Conservation (phyloP, 2,329 filamentous ascomycete genomes). For the Diaporthe helianthi region DNA sequence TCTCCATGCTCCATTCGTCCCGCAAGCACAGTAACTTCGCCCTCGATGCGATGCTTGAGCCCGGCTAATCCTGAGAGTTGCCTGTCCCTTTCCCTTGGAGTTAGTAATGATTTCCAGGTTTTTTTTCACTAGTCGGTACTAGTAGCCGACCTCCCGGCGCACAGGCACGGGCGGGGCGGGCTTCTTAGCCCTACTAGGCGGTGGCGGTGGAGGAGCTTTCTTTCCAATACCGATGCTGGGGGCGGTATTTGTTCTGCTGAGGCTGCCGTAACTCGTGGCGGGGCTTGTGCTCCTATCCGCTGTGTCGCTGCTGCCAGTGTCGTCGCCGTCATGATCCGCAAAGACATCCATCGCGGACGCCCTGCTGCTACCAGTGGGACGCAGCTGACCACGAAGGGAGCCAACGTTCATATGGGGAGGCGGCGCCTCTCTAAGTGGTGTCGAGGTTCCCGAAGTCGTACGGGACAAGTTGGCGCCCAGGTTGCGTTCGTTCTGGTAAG, state of each 20-base stretch:
- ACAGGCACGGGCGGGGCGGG: constrained; percentile 60
- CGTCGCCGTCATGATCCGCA: constrained; percentile 55
- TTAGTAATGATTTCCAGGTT: neutral
- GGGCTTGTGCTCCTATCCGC: constrained; percentile 62
- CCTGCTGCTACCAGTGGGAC: constrained; percentile 50
- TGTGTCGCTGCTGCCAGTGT: constrained; percentile 58
- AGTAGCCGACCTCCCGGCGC: constrained; percentile 43
- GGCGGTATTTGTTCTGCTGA: constrained; percentile 55
- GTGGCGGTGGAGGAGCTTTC: constrained; percentile 55
- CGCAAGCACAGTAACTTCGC: neutral
- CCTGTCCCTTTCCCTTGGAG: neutral
- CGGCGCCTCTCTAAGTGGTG: constrained; percentile 33
- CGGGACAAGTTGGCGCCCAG: constrained; percentile 30
- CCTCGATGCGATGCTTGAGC: neutral
- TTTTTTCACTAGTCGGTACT: neutral
- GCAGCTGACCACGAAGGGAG: constrained; percentile 51
- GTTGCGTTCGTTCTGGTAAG: constrained; percentile 45
- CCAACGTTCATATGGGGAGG: constrained; percentile 42
- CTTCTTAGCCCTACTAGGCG: constrained; percentile 59
- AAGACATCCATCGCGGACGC: constrained; percentile 54
- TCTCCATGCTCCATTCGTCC: neutral
- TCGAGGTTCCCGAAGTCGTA: constrained; percentile 35
- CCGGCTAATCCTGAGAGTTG: neutral
- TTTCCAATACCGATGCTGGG: constrained; percentile 33
- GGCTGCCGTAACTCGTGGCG: constrained; percentile 62